Conservation (phyloP, 495 filamentous ascomycete genomes). For the Neurospora sp. region DNA sequence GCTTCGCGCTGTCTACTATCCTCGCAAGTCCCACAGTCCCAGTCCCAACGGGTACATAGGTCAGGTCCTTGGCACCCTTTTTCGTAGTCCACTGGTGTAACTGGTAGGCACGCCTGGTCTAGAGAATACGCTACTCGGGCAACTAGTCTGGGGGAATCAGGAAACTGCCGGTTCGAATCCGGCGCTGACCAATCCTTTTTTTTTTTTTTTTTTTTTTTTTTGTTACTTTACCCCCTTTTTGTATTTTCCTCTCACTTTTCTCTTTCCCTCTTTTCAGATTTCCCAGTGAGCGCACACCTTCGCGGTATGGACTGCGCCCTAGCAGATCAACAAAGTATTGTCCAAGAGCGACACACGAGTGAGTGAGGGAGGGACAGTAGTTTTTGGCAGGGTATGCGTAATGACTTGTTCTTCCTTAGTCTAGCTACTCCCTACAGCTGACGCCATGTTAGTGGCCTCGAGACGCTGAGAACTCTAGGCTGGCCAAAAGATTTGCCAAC, state of each 20-base stretch:
- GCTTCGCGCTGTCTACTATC: background rate
- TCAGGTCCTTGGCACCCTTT: background rate
- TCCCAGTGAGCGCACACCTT: background rate
- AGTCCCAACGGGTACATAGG: background rate
- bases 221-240: background rate
- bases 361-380: background rate
- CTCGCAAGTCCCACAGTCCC: background rate
- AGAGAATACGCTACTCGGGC: too few species aligned
- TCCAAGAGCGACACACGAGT: background rate
- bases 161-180: too few species aligned
- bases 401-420: background rate
- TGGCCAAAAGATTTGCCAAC: background rate
- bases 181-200: background rate
- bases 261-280: background rate
- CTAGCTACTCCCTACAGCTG: background rate
- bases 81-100: background rate
- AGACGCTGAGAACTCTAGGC: background rate
- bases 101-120: background rate
- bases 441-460: background rate
- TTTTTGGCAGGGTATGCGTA: background rate
- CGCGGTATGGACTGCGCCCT: background rate
- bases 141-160: too few species aligned
- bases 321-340: background rate
- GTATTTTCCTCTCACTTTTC: background rate
- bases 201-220: background rate